phyloP scores from a whole-genome alignment of 345 rosid species.

The Populus tremula region DNA sequence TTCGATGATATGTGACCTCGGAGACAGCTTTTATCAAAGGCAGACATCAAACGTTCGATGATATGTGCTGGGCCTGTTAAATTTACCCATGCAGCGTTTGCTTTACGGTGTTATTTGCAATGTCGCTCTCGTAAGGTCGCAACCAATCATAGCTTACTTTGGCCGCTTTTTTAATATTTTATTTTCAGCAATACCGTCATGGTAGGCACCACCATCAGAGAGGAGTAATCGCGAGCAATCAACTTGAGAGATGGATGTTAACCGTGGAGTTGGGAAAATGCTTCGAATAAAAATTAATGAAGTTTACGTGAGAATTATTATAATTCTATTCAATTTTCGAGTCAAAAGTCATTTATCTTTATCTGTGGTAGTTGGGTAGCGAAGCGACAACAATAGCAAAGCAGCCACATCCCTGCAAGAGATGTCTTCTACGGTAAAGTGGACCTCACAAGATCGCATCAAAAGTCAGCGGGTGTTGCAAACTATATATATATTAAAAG shows the following conservation, averaged over 20 bases:
- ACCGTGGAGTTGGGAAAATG: not conserved
- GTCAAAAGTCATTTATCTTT: too few relatives aligned
- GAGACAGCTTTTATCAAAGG: not conserved
- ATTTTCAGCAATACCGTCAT: not conserved
- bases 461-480: not conserved
- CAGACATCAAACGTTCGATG: not conserved
- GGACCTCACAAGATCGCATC: not conserved
- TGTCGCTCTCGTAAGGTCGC: not conserved
- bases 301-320: too few relatives aligned
- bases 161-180: not conserved
- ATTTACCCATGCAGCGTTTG: not conserved
- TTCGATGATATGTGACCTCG: not conserved
- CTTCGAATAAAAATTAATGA: too few relatives aligned
- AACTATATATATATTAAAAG: not conserved
- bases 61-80: not conserved
- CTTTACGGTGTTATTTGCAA: accelerated
- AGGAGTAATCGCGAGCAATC: not conserved
- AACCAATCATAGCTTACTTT: not conserved
- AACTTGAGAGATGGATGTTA: not conserved
- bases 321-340: too few relatives aligned
- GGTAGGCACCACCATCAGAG: not conserved
- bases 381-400: not conserved
- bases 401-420: not conserved
- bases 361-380: not conserved
- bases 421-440: not conserved